Evolutionary conservation across 306 rosid genomes (phyloP).

Genomic region (Oemleria cerasiformis): DNA sequence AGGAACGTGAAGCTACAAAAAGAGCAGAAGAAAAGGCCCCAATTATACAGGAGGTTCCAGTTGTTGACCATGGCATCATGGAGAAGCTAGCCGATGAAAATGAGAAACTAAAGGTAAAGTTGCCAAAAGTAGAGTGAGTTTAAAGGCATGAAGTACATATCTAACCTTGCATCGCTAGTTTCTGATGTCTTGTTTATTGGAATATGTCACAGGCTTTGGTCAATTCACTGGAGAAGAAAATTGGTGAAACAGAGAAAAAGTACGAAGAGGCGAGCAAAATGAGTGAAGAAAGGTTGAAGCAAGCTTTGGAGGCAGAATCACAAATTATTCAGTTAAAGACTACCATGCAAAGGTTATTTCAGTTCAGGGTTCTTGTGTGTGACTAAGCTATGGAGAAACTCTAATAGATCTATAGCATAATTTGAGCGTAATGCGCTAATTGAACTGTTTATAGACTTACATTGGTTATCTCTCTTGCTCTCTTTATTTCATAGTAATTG

Average conservation of each 20-base stretch:
- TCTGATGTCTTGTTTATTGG: conserved; percentile 35
- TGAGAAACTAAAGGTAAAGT: conserved; percentile 89
- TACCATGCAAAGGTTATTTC: conserved; percentile 80
- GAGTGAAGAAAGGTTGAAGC: conserved; percentile 95
- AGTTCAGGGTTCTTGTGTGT: conserved; percentile 24
- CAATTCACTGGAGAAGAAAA: conserved; percentile 80
- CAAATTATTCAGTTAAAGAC: conserved; percentile 90
- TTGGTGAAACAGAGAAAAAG: conserved; percentile 87
- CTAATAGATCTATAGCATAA: not conserved
- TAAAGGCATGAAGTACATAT: not conserved
- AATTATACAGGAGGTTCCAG: conserved; percentile 87
- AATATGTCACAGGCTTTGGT: conserved; percentile 67
- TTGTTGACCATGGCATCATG: conserved; percentile 71
- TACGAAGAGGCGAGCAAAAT: conserved; percentile 79
- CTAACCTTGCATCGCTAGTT: conserved; percentile 7
- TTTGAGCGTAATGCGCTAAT: not conserved
- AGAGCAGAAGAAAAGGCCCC: conserved; percentile 66
- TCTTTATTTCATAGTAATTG: conserved; percentile 29
- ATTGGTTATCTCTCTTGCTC: not conserved
- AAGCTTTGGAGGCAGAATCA: conserved; percentile 91
- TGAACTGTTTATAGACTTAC: not conserved
- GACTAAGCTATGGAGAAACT: conserved; percentile 4
- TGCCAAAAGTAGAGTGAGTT: conserved; percentile 20
- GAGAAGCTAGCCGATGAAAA: conserved; percentile 83
- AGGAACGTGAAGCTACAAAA: conserved; percentile 69